phyloP scores from a whole-genome alignment of 2,329 filamentous ascomycete genomes.

The Fusarium sp. region DNA sequence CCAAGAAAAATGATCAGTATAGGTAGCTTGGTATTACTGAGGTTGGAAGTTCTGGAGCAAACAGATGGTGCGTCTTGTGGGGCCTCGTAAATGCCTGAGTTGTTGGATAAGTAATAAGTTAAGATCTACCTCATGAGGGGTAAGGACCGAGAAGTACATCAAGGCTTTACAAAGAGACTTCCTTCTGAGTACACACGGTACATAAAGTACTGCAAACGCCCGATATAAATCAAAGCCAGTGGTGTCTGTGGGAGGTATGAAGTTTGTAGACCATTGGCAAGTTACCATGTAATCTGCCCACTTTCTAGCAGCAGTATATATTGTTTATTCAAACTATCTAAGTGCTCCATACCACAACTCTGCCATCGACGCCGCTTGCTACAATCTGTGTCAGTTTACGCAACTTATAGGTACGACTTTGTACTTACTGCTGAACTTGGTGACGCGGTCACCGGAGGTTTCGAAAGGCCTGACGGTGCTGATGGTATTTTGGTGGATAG shows the following conservation, averaged over 20 bases:
- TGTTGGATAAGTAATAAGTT: not conserved
- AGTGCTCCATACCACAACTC: conserved; percentile 80
- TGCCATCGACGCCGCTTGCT: conserved; percentile 86
- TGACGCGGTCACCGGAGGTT: conserved; percentile 69
- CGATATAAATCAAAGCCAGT: not conserved
- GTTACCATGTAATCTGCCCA: not conserved
- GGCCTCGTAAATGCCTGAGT: not conserved
- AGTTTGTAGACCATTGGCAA: not conserved
- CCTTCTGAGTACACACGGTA: too few species aligned
- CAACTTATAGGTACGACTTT: not conserved
- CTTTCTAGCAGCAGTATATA: not conserved
- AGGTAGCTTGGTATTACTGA: not conserved
- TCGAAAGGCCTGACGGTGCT: conserved; percentile 84
- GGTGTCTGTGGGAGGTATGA: not conserved
- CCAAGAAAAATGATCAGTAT: not conserved
- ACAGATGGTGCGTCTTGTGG: not conserved
- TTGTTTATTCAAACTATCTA: conserved; percentile 51
- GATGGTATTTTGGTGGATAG: conserved; percentile 96
- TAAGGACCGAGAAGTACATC: not conserved
- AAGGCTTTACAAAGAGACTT: not conserved
- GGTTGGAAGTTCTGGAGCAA: not conserved
- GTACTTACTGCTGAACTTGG: conserved; percentile 86
- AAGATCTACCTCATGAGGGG: not conserved
- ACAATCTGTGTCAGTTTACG: conserved; percentile 40
- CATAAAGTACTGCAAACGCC: not conserved